Evolutionary conservation across 179 eudicot genomes (phyloP), one percentile per base, ranked within the genome.

Genomic region (Monotropa hypopitys): DNA sequence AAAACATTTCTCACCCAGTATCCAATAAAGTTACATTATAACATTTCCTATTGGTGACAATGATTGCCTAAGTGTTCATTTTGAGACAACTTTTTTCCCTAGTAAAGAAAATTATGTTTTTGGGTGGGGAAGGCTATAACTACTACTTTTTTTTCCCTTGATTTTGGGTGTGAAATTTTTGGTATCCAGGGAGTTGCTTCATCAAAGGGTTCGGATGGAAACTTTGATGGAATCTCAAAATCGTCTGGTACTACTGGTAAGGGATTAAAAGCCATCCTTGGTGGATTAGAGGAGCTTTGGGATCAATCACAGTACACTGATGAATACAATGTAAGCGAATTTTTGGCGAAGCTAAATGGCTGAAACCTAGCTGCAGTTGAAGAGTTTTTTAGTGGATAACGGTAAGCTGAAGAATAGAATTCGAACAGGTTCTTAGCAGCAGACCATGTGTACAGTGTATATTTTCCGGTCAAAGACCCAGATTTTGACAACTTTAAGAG

Each of bases 281-380:
- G 85, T 74, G 94, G 93, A 80, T 86, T 95, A 47, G 99, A 93
- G 57, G 99, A 95, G 84, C 92, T 95, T 21, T 95, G 99, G 99
- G 99, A 95, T 86, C 97, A 93, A 70, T 95, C 98, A 49, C 99
- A 95, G 79, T 95, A 93, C 84, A 90, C 94, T 18, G 98, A 95
- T 80, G 99, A 95, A 78, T 95, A 95, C 85, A 90, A 93, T 78
- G 87, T 93, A 70, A 88, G 77, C 79, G 97, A 93, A 68, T 95
- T 91, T 81, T 80, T 95, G 42, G 88, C 95, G 33, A 95, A 91
- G 89, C 88, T 95, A 50, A 91, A 93, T 85, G 91, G 95, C 77
- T 93, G 85, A 90, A 70, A 32, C 80, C 38, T 57, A 49, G 32
- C 65, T 47, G 45, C 23, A 18, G 28, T 20, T 28, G 33, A 8